phyloP scores from a whole-genome alignment of 331 rosid species.

The Quercus tomentella region DNA sequence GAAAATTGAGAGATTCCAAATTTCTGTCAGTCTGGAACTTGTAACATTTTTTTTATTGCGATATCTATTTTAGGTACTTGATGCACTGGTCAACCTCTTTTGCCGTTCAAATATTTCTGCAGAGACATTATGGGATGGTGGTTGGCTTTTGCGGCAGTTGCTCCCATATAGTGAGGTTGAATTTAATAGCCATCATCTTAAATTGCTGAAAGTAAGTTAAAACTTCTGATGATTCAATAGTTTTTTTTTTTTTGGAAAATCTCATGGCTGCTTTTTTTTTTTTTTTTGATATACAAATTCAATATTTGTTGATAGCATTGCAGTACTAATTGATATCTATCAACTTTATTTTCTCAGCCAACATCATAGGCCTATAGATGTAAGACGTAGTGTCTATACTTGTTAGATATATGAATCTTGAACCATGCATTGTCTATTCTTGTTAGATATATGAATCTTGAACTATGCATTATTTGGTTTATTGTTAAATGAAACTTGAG shows the following conservation, averaged over 20 bases:
- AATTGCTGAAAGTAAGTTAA: slow-evolving; percentile 57
- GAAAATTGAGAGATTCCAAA: not conserved
- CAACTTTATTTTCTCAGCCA: not conserved
- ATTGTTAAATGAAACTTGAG: too few species aligned
- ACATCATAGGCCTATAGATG: not conserved
- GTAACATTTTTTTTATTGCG: not conserved
- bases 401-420: not conserved
- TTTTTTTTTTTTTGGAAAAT: not conserved
- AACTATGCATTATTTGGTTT: not conserved
- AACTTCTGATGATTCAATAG: not conserved
- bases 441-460: not conserved
- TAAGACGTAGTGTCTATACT: not conserved
- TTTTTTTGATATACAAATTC: not conserved
- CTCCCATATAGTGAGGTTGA: slow-evolving; percentile 76
- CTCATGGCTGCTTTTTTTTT: not conserved
- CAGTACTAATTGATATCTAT: not conserved
- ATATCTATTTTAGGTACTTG: slow-evolving; percentile 53
- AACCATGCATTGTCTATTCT: not conserved
- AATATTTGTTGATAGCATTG: not conserved
- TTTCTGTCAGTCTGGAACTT: not conserved
- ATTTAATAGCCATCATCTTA: slow-evolving; percentile 59
- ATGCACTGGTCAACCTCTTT: slow-evolving; percentile 75
- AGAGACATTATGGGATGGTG: slow-evolving; percentile 85
- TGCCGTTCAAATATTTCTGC: slow-evolving; percentile 77
- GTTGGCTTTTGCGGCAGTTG: slow-evolving; percentile 95